A percentile compares a stretch with the other conserved stretches of the same genome.
Conservation (phyloP, 2,329 filamentous ascomycete species). For the Ascochyta rabiei region DNA sequence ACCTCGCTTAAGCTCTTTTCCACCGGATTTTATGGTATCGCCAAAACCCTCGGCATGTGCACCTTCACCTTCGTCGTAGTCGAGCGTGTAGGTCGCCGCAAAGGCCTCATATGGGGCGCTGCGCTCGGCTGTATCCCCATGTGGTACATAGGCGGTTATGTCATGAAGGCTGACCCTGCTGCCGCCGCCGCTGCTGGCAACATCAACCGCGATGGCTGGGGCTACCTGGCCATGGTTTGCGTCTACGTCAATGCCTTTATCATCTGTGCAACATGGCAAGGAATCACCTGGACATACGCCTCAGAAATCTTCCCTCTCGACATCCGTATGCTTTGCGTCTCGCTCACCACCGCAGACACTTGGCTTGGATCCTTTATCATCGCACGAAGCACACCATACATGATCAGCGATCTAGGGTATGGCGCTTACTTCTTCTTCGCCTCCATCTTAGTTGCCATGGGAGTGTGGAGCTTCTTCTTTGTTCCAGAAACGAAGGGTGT, state of each 20-base stretch:
- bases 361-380: constrained; percentile 52
- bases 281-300: constrained; percentile 53
- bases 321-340: constrained; percentile 50
- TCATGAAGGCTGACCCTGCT: constrained; percentile 59
- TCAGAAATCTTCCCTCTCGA: constrained; percentile 57
- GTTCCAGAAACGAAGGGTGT: constrained; percentile 43
- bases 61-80: constrained; percentile 50
- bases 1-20: constrained; percentile 52
- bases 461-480: constrained; percentile 42
- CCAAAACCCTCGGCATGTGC: constrained; percentile 48
- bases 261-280: constrained; percentile 55
- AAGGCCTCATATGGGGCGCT: constrained; percentile 56
- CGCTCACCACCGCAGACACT: constrained; percentile 47
- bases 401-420: constrained; percentile 47
- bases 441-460: constrained; percentile 37
- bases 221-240: constrained; percentile 60
- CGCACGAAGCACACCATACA: constrained; percentile 47
- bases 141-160: constrained; percentile 61
- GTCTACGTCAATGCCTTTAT: constrained; percentile 63
- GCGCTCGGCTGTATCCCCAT: constrained; percentile 57
- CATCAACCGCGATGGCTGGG: constrained; percentile 54
- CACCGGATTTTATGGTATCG: constrained; percentile 59
- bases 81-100: constrained; percentile 49
- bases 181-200: constrained; percentile 51
- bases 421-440: constrained; percentile 51